Base-by-base conservation (phyloP, 2,329 filamentous ascomycete species). In the Fusarium sp. region DNA sequence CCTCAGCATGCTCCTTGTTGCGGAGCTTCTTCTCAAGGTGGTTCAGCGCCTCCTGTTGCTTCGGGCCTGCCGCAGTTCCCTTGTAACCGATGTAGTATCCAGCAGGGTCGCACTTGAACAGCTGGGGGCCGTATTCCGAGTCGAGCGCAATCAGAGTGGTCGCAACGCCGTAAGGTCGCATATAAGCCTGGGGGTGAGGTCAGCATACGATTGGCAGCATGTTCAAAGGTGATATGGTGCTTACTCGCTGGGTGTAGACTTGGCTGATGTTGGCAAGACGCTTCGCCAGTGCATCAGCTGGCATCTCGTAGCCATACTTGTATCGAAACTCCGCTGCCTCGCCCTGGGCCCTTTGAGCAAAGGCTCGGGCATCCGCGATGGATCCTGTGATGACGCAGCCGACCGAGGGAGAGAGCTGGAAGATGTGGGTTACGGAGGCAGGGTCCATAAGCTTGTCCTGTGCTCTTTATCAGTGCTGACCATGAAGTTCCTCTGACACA, bases 281-380 rank as follows among this genome's bases (percentile, higher is more conserved):
- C 88, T 99, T 99, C 70, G 96, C 93, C 76, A 99, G 83, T 52
- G 94, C 96, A 82, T 99, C 96, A 80, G 94, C 97, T 63, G 96
- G 96, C 96, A 99, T 99, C 86, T 99, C 96, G 82, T 99, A 99
- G 76, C 96, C 96, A 79, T 89, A 97, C 84, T 97, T 97, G 89
- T 99, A 99, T 82, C 90, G 90, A 84, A 99, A 99, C 79, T 99
- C 95, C 59, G 95, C 95, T 72, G 96, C 96, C 83, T 99, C 96
- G 74, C 93, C 92, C 83, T 96, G 92, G 69, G 96, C 96, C 76
- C 96, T 90, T 81, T 93, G 93, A 64, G 97, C 93, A 70, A 93
- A 96, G 32, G 96, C 94, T 79, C 96, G 88, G 64, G 96, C 96
- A 84, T 99, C 96, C 75, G 96, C 95, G 81, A 99, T 98, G 71